phyloP scores from a whole-genome alignment of 345 rosid species.

The Moringa oleifera region DNA sequence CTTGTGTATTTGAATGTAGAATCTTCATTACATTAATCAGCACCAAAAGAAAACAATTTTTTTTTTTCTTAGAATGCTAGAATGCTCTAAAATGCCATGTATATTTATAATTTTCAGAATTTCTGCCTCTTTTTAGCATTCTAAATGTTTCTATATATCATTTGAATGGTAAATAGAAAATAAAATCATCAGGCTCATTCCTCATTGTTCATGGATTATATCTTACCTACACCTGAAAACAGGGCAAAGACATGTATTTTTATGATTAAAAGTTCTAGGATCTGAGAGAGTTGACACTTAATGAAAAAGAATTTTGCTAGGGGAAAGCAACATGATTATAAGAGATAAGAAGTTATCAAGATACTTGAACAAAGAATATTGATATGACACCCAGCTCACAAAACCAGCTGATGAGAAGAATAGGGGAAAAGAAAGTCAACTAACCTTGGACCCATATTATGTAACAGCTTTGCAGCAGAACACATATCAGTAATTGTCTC shows the following conservation, averaged over 20 bases:
- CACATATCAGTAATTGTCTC: slow-evolving; percentile 70
- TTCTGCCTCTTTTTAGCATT: background rate
- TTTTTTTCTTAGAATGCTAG: background rate
- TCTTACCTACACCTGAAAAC: background rate
- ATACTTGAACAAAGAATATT: background rate
- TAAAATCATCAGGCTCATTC: background rate
- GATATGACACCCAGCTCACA: no score
- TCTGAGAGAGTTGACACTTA: no score
- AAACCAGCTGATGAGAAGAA: background rate
- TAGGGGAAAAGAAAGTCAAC: slow-evolving; percentile 14
- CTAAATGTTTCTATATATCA: background rate
- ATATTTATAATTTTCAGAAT: no score
- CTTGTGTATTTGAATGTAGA: no score
- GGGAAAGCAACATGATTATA: background rate
- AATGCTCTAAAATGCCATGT: background rate
- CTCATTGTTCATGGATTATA: background rate
- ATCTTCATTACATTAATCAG: no score
- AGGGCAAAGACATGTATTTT: background rate
- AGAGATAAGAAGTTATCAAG: background rate
- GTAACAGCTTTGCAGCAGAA: slow-evolving; percentile 64
- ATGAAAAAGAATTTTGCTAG: background rate
- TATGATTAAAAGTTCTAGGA: no score
- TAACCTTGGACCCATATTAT: slow-evolving; percentile 82
- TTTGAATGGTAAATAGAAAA: no score
- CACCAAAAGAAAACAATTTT: no score